Evolutionary conservation across 176 grass and related monocot species (phyloP), one percentile per base, ranked within the genome.

Genomic region (Carex parvula): DNA sequence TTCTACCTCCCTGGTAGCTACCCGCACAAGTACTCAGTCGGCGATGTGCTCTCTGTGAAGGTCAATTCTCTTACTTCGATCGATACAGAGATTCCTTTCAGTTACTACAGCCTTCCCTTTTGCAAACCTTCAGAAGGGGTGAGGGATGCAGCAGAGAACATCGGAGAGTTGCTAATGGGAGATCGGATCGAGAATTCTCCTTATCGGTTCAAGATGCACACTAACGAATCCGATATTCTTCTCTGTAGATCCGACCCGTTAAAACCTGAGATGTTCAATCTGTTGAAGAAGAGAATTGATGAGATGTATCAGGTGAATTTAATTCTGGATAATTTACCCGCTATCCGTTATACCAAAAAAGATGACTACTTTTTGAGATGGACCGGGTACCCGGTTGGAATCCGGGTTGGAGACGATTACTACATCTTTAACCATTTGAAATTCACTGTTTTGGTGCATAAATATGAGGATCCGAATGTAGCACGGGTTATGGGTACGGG

Each of bases 231-330:
- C 20, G 88, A 84, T 20, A 24, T 90, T 39, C 71, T 90, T 5
- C 30, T 86, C 50, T 90, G 88, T 60, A 84, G 79, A n/a, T 71
- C 84, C 0, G 80, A 84, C 2, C 88, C 88, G 2, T 58, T 90
- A 2, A 70, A 71, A 0, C 48, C 88, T 2, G 10, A 80, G 2
- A 44, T 57, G 8, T 83, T 90, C 54, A 18, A 10, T 4, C 79
- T 90, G 24, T 73, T 90, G 22, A 84, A 84, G 88, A 84, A 86
- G 84, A 24, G 88, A 33, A 90, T 90, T 14, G 88, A 90, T 20
- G 88, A 90, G 70, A 83, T 90, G 84, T 90, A 90, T 21, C 88
- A 90, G 84, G 79, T 84, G 32, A 90, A 90, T 81, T 35, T 86
- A 44, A 86, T 90, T 3, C 70, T 90, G 15, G 88, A 90, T 41